Conservation (phyloP, 2,329 filamentous ascomycete genomes). For the Zymoseptoria ardabiliae region DNA sequence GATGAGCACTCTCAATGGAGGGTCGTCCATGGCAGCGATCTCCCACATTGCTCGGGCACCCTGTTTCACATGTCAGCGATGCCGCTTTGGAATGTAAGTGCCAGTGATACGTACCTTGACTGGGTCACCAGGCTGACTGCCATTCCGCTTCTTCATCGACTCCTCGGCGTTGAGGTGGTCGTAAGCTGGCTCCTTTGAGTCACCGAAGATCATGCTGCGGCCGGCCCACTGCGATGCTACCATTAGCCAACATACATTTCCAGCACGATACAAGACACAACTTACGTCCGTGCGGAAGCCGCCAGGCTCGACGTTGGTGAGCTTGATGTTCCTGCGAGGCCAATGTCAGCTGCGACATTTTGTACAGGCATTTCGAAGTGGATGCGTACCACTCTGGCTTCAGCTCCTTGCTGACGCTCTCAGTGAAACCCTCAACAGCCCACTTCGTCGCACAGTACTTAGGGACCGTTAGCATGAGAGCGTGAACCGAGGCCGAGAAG, state of each 20-base stretch:
- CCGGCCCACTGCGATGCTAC: slow-evolving; percentile 24
- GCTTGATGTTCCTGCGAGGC: slow-evolving; percentile 31
- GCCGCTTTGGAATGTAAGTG: slow-evolving; percentile 36
- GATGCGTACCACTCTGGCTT: slow-evolving; percentile 37
- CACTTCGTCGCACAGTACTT: slow-evolving; percentile 37
- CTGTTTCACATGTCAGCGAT: background rate
- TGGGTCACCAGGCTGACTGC: slow-evolving; percentile 5
- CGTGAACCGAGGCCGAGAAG: background rate
- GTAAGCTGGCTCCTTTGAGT: slow-evolving; percentile 39
- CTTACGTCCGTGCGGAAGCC: slow-evolving; percentile 39
- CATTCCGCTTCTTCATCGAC: slow-evolving; percentile 35
- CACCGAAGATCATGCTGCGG: slow-evolving; percentile 41
- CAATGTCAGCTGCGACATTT: background rate
- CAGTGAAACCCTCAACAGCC: slow-evolving; percentile 44
- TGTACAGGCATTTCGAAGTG: background rate
- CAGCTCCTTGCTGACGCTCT: slow-evolving; percentile 35
- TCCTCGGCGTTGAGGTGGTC: slow-evolving; percentile 42
- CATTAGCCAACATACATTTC: slow-evolving; percentile 40
- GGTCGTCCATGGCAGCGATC: slow-evolving; percentile 45
- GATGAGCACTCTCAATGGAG: slow-evolving; percentile 46
- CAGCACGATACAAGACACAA: slow-evolving; percentile 37
- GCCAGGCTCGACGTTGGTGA: slow-evolving; percentile 40
- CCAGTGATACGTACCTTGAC: slow-evolving; percentile 30
- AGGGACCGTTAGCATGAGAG: background rate
- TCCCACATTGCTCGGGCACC: slow-evolving; percentile 44